Evolutionary conservation across 129 eudicot genomes (phyloP), one percentile per base, ranked within the genome.

Genomic region (Flaveria trinervia): DNA sequence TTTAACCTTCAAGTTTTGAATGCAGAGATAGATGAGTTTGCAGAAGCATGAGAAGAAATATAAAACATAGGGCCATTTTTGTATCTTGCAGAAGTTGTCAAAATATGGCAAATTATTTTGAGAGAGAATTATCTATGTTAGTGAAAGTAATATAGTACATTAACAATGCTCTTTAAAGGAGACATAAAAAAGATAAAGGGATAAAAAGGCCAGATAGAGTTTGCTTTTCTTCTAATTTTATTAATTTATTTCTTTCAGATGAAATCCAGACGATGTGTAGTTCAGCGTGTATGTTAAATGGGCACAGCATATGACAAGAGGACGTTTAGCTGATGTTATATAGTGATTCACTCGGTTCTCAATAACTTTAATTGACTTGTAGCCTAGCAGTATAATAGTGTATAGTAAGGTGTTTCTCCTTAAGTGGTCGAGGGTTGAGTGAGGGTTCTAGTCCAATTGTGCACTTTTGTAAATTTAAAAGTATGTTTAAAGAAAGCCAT

Each of bases 11-110:
- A 36, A 76, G 73, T 59, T 33, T 69, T 43, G 83, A 77, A 77
- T 72, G 85, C 65, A 72, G 68, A 79, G 81, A 86, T 33, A 77
- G 49, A 71, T 75, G 84, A 80, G 83, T 72, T 41, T 73, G 85
- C 15, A 80, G 57, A 78, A 74, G 88, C 75, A 84, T 80, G 69
- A 76, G 82, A 79, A 84, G 77, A 61, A 80, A 77, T 57, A 72
- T 74, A 71, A 79, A 86, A 62, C 83, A 83, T 7, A 72, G 65
- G 36, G 83, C 75, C 86, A 83, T 83, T 16, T 51, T 77, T 44
- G 79, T 77, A 55, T 72, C 17, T 64, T 62, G 45, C 45, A 82
- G 48, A 70, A 56, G 62, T 36, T 0, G 59, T 78, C 78, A 17
- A 61, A 72, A 39, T 22, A 56, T 56, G 73, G 57, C 66, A 43